These are phyloP conservation scores for Backusella australiensis DNA, from an alignment of 192 early-diverging fungal genomes.

Conservation along the genomic window DNA sequence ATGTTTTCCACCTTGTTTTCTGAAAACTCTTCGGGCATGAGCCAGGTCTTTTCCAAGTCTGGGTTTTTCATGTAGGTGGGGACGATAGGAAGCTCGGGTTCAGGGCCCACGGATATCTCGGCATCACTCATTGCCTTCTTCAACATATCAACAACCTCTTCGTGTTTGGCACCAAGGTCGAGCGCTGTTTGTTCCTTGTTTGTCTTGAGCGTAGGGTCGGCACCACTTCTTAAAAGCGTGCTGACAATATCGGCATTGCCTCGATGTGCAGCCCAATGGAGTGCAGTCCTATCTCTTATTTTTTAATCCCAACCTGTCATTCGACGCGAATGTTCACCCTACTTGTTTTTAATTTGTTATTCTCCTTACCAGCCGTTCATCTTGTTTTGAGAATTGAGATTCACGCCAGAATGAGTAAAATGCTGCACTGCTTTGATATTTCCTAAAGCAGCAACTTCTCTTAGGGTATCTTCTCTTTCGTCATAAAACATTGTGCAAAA, in stretches of 20 bases:
- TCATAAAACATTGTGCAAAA: slow-evolving; percentile 24
- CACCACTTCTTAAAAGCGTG: slow-evolving; percentile 64
- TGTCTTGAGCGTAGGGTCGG: slow-evolving; percentile 52
- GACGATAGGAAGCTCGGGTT: slow-evolving; percentile 42
- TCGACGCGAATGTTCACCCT: background rate
- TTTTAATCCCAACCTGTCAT: background rate
- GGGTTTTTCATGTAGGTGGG: slow-evolving; percentile 66
- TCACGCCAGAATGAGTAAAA: slow-evolving; percentile 61
- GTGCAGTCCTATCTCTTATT: slow-evolving; percentile 48
- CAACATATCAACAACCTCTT: background rate
- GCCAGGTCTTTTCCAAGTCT: slow-evolving; percentile 68
- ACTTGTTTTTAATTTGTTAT: background rate
- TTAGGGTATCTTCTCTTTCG: slow-evolving; percentile 35
- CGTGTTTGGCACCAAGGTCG: slow-evolving; percentile 56
- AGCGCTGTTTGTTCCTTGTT: slow-evolving; percentile 59
- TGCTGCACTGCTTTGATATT: slow-evolving; percentile 65
- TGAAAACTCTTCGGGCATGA: slow-evolving; percentile 55
- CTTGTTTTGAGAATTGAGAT: slow-evolving; percentile 67
- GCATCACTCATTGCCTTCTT: background rate
- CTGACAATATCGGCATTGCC: slow-evolving; percentile 58
- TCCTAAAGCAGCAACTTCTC: slow-evolving; percentile 58
- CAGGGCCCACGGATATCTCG: slow-evolving; percentile 28
- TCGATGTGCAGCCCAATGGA: slow-evolving; percentile 78
- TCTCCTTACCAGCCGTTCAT: slow-evolving; percentile 65
- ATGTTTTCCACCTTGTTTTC: slow-evolving; percentile 31